Base-by-base conservation (phyloP, 768 basidiomycete species). In the Saitozyma podzolica region DNA sequence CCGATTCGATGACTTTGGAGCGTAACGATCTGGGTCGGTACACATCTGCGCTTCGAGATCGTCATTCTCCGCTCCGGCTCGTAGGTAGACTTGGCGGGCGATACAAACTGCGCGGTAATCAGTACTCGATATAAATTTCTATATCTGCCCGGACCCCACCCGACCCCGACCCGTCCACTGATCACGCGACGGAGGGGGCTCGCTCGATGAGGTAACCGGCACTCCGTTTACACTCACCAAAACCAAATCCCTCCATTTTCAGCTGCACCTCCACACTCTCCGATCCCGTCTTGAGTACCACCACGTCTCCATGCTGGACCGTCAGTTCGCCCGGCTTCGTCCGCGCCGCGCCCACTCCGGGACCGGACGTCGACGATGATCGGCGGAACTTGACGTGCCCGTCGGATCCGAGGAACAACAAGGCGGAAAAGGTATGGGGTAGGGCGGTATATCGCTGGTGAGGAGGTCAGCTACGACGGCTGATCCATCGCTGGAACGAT, bases 341-440 rank as follows among this genome's bases (percentile, higher is more conserved):
- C 40, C 19, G 45, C 42, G 2, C 39, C 10, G 16, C 7, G 42
- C 3, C 48, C 19, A 50, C 20, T 6, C n/a, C 48, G 17, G 47
- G 17, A 10, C 10, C 6, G 50, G 37, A n/a, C 29, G 58, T 17
- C 54, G 39, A 10, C 29, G 58, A 40, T 54, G 39, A 10, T 41
- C 2, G 19, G 49, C 61, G 57, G 20, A 75, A 51, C 14, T 54
- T 45, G 14, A 73, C 16, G 5, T 3, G 17, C 6, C 50, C 69
- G 37, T 77, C 76, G 0, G 75, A 71, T 13, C 77, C 77, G 16
- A 78, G 72, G 39, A 64, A 59, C 47, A 76, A 59, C 45, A 75
- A n/a, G 1, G 69, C 58, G 48, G 61, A 54, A 29, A 62, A 64
- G 40, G 62, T 60, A 49, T 54, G 48, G 11, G 58, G 54, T 43